Percentiles rank a stretch among this genome's conserved stretches.
phyloP scores from a whole-genome alignment of 2,329 filamentous ascomycete genomes.

The Cladophialophora psammophila region DNA sequence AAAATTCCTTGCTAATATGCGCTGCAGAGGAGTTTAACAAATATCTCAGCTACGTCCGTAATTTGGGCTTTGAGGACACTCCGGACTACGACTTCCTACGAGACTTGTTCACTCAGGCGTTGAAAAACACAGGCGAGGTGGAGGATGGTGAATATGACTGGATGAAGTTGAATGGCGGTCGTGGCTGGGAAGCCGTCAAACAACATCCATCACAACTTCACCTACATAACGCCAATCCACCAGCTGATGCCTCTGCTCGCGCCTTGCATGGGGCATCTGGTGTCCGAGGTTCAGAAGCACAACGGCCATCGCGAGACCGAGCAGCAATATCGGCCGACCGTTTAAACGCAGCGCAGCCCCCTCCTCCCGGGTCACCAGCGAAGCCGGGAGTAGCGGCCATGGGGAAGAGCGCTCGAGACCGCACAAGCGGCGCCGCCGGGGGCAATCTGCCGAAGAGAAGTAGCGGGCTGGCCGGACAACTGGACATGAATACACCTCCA shows the following conservation, averaged over 20 bases:
- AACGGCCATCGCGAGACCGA: slow-evolving; percentile 63
- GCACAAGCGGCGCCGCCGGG: slow-evolving; percentile 75
- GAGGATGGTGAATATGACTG: slow-evolving; percentile 99
- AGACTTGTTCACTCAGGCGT: slow-evolving; percentile 92
- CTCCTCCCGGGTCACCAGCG: slow-evolving; percentile 78
- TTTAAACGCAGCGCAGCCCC: slow-evolving; percentile 94
- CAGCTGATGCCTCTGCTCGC: slow-evolving; percentile 82
- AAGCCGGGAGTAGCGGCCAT: slow-evolving; percentile 68
- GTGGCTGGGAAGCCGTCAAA: slow-evolving; percentile 87
- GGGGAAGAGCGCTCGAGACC: slow-evolving; percentile 69
- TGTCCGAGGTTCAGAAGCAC: slow-evolving; percentile 44
- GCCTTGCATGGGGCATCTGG: slow-evolving; percentile 75
- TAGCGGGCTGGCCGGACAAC: slow-evolving; percentile 46
- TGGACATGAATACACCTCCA: slow-evolving; percentile 80
- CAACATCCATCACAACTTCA: slow-evolving; percentile 74
- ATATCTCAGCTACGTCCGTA: slow-evolving; percentile 95
- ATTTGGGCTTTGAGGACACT: slow-evolving; percentile 97
- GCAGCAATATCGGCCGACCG: slow-evolving; percentile 77
- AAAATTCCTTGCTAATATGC: slow-evolving; percentile 44
- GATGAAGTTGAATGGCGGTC: slow-evolving; percentile 96
- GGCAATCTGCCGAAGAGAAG: slow-evolving; percentile 41
- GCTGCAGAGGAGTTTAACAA: slow-evolving; percentile 87
- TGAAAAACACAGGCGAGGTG: slow-evolving; percentile 92
- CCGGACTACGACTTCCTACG: slow-evolving; percentile 98
- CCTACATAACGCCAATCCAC: slow-evolving; percentile 77